phyloP scores from a whole-genome alignment of 2,329 filamentous ascomycete species.

The Zasmidium citrigriseum region DNA sequence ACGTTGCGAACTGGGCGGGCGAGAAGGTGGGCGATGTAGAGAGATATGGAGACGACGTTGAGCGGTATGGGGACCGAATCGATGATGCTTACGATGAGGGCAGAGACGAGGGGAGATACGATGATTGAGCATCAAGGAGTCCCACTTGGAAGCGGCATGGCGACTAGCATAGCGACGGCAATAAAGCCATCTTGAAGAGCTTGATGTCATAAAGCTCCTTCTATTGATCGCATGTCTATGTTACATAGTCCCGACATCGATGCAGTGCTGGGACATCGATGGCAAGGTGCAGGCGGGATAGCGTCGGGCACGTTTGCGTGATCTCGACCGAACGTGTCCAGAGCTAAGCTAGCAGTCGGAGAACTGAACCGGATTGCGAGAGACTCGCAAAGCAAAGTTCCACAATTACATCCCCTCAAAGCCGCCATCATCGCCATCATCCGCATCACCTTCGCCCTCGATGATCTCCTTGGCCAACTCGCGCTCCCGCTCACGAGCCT shows the following conservation, averaged over 20 bases:
- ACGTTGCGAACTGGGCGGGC: slow-evolving; percentile 37
- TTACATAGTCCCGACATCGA: not conserved
- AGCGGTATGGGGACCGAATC: slow-evolving; percentile 31
- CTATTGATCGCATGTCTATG: not conserved
- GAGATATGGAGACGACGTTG: slow-evolving; percentile 43
- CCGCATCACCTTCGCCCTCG: slow-evolving; percentile 94
- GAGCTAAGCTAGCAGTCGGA: too few relatives aligned
- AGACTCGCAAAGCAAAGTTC: too few relatives aligned
- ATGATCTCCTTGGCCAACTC: slow-evolving; percentile 99
- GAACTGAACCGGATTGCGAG: too few relatives aligned
- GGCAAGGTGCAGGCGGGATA: too few relatives aligned
- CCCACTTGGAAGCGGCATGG: too few relatives aligned
- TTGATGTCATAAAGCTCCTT: not conserved
- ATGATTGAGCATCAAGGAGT: slow-evolving; percentile 21
- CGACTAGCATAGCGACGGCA: slow-evolving; percentile 3
- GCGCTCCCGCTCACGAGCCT: slow-evolving; percentile 92
- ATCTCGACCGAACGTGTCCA: too few relatives aligned
- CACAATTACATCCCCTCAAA: slow-evolving; percentile 83
- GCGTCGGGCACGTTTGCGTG: too few relatives aligned
- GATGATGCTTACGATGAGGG: slow-evolving; percentile 48
- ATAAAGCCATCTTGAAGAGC: slow-evolving; percentile 2
- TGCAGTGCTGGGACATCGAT: too few relatives aligned
- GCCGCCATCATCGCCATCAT: slow-evolving; percentile 84
- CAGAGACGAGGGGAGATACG: slow-evolving; percentile 34
- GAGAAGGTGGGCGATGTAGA: slow-evolving; percentile 47